Evolutionary conservation across 371 early-diverging fungal genomes (phyloP).

Genomic region (Rhizopus delemar): DNA sequence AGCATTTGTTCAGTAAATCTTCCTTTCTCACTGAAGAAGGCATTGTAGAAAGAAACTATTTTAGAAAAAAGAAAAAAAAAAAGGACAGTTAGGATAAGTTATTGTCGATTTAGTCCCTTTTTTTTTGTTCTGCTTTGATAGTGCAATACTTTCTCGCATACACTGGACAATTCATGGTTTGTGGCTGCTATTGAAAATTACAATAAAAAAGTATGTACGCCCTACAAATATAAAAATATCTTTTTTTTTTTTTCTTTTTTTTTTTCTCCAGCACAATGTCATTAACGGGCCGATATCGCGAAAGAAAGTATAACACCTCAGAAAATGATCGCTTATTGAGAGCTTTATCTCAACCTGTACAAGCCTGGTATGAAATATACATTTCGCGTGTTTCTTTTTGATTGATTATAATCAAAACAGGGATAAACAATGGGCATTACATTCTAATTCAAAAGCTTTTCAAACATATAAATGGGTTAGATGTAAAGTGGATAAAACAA

Average conservation of each 20-base stretch:
- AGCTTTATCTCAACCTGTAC: conserved; percentile 53
- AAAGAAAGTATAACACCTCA: conserved; percentile 47
- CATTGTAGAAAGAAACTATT: too few species aligned
- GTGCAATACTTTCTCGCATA: too few species aligned
- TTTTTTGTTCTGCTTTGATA: too few species aligned
- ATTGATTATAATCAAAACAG: conserved; percentile 23
- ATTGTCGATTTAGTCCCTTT: too few species aligned
- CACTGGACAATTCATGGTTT: too few species aligned
- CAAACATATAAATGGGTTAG: conserved; percentile 62
- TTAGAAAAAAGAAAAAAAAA: too few species aligned
- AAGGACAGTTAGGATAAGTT: too few species aligned
- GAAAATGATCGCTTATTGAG: conserved; percentile 50
- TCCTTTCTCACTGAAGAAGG: too few species aligned
- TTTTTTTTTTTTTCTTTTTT: neutral
- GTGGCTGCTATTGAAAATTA: too few species aligned
- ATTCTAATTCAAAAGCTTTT: conserved; percentile 49
- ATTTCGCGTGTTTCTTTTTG: conserved; percentile 9
- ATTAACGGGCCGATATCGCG: conserved; percentile 43
- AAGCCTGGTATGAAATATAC: conserved; percentile 40
- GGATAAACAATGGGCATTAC: conserved; percentile 64
- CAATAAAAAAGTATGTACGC: too few species aligned
- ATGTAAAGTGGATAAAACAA: conserved; percentile 38
- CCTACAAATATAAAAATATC: neutral
- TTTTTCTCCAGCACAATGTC: conserved; percentile 15
- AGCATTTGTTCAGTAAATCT: too few species aligned